Percentiles rank a stretch among this genome's conserved stretches.
These are phyloP conservation scores for Parafenestella ontariensis DNA, from an alignment of 2,329 filamentous ascomycete genomes.

Conservation along the genomic window DNA sequence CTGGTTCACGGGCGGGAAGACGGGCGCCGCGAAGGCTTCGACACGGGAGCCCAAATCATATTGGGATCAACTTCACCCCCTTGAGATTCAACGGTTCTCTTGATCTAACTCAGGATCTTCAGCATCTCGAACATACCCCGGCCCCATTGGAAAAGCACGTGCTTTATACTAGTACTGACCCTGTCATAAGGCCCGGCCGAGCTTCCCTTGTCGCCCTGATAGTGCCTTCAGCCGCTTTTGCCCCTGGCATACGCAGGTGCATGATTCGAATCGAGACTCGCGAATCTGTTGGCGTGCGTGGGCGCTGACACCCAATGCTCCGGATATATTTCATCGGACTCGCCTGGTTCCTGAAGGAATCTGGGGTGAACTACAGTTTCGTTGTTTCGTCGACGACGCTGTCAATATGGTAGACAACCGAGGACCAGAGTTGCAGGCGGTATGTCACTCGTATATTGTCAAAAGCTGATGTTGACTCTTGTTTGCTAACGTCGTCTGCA, in stretches of 20 bases:
- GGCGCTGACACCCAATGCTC: slow-evolving; percentile 8
- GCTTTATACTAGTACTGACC: background rate
- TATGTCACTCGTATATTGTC: slow-evolving; percentile 24
- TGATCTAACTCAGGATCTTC: background rate
- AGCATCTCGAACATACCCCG: background rate
- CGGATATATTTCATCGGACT: slow-evolving; percentile 24
- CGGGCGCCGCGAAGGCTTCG: background rate
- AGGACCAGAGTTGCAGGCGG: slow-evolving; percentile 40
- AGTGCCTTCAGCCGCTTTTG: slow-evolving; percentile 4
- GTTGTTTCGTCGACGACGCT: slow-evolving; percentile 1
- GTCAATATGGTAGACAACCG: slow-evolving; percentile 37
- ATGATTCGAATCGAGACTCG: slow-evolving; percentile 9
- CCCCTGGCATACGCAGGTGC: slow-evolving; percentile 7
- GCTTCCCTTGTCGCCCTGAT: slow-evolving; percentile 1
- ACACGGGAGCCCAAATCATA: background rate
- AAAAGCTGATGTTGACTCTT: background rate
- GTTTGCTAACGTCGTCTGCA: slow-evolving; percentile 16
- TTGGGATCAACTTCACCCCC: background rate
- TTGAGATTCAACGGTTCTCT: background rate
- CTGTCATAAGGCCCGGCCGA: slow-evolving; percentile 4
- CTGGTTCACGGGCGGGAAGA: background rate
- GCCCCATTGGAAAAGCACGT: background rate
- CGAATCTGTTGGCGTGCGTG: slow-evolving; percentile 5
- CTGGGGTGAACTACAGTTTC: slow-evolving; percentile 24
- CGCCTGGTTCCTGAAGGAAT: slow-evolving; percentile 10